These are phyloP conservation scores for Sequoiadendron giganteum DNA, from an alignment of 75 land plant species.

Conservation along the genomic window DNA sequence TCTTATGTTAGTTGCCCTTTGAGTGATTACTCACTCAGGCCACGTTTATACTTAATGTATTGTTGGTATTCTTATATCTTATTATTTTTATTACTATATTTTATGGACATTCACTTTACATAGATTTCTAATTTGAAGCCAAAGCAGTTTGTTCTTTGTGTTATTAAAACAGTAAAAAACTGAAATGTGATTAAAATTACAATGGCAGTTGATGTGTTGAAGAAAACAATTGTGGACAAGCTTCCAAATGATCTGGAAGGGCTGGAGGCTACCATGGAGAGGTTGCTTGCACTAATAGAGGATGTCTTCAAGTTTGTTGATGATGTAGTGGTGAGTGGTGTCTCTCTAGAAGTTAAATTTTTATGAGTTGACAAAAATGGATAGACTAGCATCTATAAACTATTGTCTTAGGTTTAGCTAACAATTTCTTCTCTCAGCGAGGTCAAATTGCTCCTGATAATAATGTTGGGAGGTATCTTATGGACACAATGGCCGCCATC, in stretches of 20 bases:
- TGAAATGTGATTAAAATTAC: neutral
- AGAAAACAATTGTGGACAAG: slow-evolving; percentile 84
- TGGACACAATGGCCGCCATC: slow-evolving; percentile 74
- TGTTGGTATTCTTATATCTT: neutral
- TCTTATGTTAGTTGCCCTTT: neutral
- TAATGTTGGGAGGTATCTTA: slow-evolving; percentile 69
- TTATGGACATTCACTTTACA: neutral
- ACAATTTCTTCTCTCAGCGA: slow-evolving; percentile 43
- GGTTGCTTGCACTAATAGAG: slow-evolving; percentile 72
- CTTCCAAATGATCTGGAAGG: slow-evolving; percentile 96
- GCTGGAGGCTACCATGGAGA: slow-evolving; percentile 79
- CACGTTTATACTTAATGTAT: neutral
- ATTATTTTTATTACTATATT: neutral
- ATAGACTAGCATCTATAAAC: neutral
- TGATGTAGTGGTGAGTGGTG: slow-evolving; percentile 76
- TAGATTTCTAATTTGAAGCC: neutral
- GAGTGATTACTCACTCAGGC: neutral
- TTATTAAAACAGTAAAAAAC: neutral
- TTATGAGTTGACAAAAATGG: neutral
- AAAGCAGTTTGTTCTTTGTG: neutral
- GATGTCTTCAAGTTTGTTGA: slow-evolving; percentile 89
- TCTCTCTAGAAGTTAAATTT: neutral
- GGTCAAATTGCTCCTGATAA: slow-evolving; percentile 72
- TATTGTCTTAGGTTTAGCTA: neutral
- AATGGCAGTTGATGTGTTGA: slow-evolving; percentile 34